phyloP scores from a whole-genome alignment of 1,284 basidiomycete species.

The Ustilago vetiveriae region DNA sequence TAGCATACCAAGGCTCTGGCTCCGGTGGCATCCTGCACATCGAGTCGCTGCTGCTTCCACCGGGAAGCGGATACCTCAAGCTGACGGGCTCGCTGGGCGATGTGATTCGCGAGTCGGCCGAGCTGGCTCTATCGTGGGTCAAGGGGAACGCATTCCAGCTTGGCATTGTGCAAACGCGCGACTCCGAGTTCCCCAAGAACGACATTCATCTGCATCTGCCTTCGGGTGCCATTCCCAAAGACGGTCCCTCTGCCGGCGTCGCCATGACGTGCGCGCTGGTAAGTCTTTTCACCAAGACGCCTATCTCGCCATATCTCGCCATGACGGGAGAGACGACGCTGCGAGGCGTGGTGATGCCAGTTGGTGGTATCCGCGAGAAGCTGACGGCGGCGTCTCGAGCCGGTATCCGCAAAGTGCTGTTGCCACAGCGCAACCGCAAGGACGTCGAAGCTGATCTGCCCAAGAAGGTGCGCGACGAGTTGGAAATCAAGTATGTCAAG shows the following conservation, averaged over 20 bases:
- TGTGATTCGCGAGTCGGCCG: conserved; percentile 86
- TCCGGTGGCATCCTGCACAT: conserved; percentile 86
- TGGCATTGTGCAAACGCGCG: conserved; percentile 76
- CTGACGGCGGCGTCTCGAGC: conserved; percentile 73
- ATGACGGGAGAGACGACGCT: conserved; percentile 66
- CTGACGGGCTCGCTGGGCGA: conserved; percentile 78
- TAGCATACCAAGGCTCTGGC: conserved; percentile 87
- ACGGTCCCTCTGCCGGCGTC: conserved; percentile 83
- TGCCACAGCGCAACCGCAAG: conserved; percentile 83
- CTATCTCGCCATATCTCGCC: conserved; percentile 65
- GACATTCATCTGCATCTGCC: conserved; percentile 90
- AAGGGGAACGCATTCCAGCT: conserved; percentile 83
- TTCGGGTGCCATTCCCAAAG: conserved; percentile 86
- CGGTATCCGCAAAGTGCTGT: conserved; percentile 79
- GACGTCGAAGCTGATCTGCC: conserved; percentile 86
- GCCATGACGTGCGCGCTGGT: conserved; percentile 88
- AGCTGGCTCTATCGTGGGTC: conserved; percentile 75
- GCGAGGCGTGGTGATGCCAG: conserved; percentile 62
- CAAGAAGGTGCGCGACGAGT: conserved; percentile 75
- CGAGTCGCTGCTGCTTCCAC: conserved; percentile 77
- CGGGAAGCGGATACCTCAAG: conserved; percentile 77
- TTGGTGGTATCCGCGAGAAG: conserved; percentile 66
- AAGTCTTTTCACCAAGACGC: conserved; percentile 79
- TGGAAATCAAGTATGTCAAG: conserved; percentile 81
- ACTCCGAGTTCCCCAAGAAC: conserved; percentile 79